Conservation (phyloP, 805 yeast genomes). For the Saccharomycopsis fibuligera region DNA sequence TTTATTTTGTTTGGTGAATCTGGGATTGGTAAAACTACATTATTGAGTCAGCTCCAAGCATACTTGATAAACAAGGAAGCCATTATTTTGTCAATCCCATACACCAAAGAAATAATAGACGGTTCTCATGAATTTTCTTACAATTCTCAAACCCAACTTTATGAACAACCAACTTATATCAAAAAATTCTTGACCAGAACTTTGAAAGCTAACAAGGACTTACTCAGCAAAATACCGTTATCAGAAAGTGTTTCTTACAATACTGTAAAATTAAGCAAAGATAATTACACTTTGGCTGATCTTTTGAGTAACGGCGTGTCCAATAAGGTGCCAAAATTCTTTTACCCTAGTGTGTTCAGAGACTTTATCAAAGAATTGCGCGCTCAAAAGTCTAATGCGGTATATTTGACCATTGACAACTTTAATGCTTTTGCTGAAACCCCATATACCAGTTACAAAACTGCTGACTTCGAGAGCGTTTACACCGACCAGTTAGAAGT, state of each 20-base stretch:
- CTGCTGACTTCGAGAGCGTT: conserved; percentile 48
- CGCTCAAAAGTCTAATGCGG: conserved; percentile 46
- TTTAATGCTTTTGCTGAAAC: conserved; percentile 54
- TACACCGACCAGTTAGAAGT: conserved; percentile 59
- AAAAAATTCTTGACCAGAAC: conserved; percentile 52
- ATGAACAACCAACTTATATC: conserved; percentile 76
- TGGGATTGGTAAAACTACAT: conserved; percentile 76
- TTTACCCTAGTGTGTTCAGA: conserved; percentile 9
- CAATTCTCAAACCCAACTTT: conserved; percentile 41
- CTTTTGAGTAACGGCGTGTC: conserved; percentile 27
- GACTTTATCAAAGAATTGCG: conserved; percentile 37
- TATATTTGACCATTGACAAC: conserved; percentile 67
- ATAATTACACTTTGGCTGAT: conserved; percentile 37
- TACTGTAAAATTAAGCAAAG: conserved; percentile 24
- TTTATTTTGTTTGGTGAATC: conserved; percentile 56
- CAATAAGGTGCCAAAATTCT: conserved; percentile 2
- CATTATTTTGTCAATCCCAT: conserved; percentile 57
- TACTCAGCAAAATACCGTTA: conserved; percentile 32
- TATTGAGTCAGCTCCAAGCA: conserved; percentile 64
- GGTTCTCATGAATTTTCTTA: conserved; percentile 67
- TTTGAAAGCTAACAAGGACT: conserved; percentile 37
- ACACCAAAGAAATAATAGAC: conserved; percentile 54
- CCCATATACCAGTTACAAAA: conserved; percentile 54
- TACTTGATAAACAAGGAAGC: conserved; percentile 39
- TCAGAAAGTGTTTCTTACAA: conserved; percentile 30